phyloP scores from a whole-genome alignment of 2,329 filamentous ascomycete species.

The Juglanconis sp. region DNA sequence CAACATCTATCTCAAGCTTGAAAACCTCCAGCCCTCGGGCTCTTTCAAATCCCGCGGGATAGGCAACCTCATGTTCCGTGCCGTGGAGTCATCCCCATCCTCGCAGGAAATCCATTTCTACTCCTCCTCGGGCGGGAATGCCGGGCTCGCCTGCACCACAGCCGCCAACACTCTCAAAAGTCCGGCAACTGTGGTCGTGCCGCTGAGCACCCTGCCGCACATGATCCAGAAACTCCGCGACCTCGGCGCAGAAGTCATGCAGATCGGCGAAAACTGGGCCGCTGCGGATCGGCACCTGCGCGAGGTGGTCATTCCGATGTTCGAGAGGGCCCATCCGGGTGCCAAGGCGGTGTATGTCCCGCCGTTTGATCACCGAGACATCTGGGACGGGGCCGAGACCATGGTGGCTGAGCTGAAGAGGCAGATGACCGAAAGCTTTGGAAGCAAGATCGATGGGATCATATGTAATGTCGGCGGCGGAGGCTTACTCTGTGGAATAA shows the following conservation, averaged over 20 bases:
- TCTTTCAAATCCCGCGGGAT: constrained; percentile 82
- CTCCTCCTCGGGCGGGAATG: constrained; percentile 73
- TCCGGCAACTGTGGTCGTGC: constrained; percentile 70
- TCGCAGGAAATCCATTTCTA: constrained; percentile 60
- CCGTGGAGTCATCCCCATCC: constrained; percentile 32
- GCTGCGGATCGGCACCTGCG: constrained; percentile 67
- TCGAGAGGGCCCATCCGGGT: constrained; percentile 39
- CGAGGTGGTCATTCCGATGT: constrained; percentile 32
- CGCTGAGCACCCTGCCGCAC: constrained; percentile 57
- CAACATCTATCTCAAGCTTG: constrained; percentile 79
- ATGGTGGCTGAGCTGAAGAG: constrained; percentile 46
- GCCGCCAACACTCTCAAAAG: constrained; percentile 61
- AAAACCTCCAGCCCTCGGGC: constrained; percentile 75
- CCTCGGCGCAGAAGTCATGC: constrained; percentile 64
- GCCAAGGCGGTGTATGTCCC: constrained; percentile 56
- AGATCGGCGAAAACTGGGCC: constrained; percentile 62
- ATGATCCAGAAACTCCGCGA: constrained; percentile 67
- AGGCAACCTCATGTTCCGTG: constrained; percentile 64
- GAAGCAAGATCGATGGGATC: constrained; percentile 52
- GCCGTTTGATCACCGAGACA: constrained; percentile 63
- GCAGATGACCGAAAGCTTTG: constrained; percentile 28
- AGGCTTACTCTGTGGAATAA: constrained; percentile 66
- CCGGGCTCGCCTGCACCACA: constrained; percentile 74
- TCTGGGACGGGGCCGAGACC: constrained; percentile 62
- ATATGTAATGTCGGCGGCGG: constrained; percentile 71